Percentiles rank a stretch among this genome's conserved stretches.
Evolutionary conservation across 2,329 filamentous ascomycete genomes (phyloP).

Genomic region (Coniosporium tulheliwenetii): DNA sequence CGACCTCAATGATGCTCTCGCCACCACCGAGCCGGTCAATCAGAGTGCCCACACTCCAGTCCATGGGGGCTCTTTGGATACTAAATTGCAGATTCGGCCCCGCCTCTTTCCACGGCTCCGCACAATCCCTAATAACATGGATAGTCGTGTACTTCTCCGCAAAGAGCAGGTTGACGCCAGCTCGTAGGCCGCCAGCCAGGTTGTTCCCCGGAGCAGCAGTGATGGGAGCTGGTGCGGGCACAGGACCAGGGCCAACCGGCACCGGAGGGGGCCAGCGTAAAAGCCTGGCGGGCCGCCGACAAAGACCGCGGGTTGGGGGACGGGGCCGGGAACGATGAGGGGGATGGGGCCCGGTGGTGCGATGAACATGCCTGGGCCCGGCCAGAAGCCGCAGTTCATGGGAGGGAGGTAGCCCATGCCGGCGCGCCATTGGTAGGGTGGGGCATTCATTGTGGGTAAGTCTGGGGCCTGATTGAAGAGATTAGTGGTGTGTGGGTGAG

Average conservation of each 20-base stretch:
- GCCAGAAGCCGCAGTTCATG: not conserved
- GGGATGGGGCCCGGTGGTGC: conserved; percentile 1
- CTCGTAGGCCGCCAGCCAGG: conserved; percentile 43
- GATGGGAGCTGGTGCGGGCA: conserved; percentile 1
- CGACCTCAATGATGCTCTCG: not conserved
- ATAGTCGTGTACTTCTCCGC: conserved; percentile 41
- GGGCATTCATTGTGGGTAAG: conserved; percentile 6
- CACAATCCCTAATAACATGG: conserved; percentile 41
- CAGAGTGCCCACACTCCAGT: conserved; percentile 38
- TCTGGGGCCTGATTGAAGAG: too few species aligned
- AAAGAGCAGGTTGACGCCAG: conserved; percentile 49
- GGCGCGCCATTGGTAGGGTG: conserved; percentile 12
- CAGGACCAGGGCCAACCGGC: not conserved
- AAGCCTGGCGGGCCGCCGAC: conserved; percentile 1
- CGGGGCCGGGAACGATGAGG: not conserved
- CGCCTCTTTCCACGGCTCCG: conserved; percentile 18
- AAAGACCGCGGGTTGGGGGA: not conserved
- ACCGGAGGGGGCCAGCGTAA: not conserved
- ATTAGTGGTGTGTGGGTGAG: too few species aligned
- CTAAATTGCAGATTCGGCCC: conserved; percentile 26
- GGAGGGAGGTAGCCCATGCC: conserved; percentile 8
- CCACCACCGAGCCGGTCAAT: conserved; percentile 39
- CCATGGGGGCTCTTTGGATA: conserved; percentile 36
- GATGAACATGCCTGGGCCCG: conserved; percentile 1
- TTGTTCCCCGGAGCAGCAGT: conserved; percentile 33